These are phyloP conservation scores for Syzygium jambos DNA, from an alignment of 345 rosid species.

Conservation along the genomic window DNA sequence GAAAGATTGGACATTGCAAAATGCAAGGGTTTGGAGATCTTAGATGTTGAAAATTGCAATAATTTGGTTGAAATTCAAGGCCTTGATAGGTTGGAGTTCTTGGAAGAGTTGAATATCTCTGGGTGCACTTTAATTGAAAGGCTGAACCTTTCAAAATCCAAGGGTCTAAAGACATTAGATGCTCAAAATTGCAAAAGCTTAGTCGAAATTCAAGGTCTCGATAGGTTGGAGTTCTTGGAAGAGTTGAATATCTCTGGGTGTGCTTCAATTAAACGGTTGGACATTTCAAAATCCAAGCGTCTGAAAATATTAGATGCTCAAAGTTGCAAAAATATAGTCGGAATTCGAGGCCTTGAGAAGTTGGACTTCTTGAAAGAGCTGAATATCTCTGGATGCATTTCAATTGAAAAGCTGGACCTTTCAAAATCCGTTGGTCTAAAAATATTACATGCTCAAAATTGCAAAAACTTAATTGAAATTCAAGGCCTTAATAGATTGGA, in stretches of 20 bases:
- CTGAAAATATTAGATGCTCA: neutral
- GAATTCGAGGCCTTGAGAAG: neutral
- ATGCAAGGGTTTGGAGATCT: neutral
- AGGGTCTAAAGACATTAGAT: neutral
- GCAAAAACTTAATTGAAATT: neutral
- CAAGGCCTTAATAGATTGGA: neutral
- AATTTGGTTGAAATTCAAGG: neutral
- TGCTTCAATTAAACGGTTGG: neutral
- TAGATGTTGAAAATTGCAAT: neutral
- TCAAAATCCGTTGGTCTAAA: neutral
- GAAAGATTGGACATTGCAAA: neutral
- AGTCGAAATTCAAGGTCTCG: neutral
- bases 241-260: neutral
- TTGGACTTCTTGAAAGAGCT: neutral
- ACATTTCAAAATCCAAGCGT: neutral
- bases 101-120: neutral
- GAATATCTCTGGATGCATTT: neutral
- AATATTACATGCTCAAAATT: neutral
- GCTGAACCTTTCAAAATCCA: neutral
- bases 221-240: neutral
- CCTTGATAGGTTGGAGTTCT: neutral
- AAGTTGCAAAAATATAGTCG: neutral
- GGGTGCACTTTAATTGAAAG: neutral
- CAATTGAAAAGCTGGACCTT: neutral
- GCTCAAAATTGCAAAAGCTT: neutral